phyloP scores from a whole-genome alignment of 805 yeast genomes.

The Lipomyces spencermartinsiae region DNA sequence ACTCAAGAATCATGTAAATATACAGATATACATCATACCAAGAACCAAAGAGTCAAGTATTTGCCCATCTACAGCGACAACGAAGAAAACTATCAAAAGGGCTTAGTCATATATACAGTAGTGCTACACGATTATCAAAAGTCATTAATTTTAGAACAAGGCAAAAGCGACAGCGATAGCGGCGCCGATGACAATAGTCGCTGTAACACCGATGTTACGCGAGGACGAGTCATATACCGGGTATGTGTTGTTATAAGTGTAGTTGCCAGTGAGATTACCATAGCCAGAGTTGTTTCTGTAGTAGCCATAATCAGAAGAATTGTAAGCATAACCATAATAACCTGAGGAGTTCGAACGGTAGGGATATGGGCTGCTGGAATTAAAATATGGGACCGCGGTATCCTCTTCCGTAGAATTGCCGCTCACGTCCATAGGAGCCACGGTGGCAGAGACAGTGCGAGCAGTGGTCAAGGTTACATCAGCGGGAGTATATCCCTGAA shows the following conservation, averaged over 20 bases:
- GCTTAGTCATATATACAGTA: background rate
- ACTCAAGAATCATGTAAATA: background rate
- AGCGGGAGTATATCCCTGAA: constrained; percentile 33
- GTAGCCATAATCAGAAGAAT: background rate
- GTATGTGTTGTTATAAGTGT: constrained; percentile 11
- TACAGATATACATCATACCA: constrained; percentile 1
- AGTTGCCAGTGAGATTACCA: constrained; percentile 20
- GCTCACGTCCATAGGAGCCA: background rate
- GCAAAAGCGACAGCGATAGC: constrained; percentile 18
- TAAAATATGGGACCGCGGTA: background rate
- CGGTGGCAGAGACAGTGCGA: constrained; percentile 17
- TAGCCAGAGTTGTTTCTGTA: constrained; percentile 17
- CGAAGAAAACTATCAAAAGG: background rate
- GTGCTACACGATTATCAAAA: background rate
- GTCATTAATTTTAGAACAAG: constrained; percentile 9
- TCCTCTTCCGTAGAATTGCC: background rate
- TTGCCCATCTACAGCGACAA: background rate
- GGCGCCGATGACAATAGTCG: constrained; percentile 21
- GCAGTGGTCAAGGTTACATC: constrained; percentile 16
- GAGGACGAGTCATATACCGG: constrained; percentile 14
- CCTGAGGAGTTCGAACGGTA: constrained; percentile 8
- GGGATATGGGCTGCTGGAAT: background rate
- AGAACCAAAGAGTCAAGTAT: background rate
- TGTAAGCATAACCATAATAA: background rate
- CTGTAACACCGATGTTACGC: background rate